Evolutionary conservation across 495 filamentous ascomycete genomes (phyloP).

Genomic region (Daldinia childiae): DNA sequence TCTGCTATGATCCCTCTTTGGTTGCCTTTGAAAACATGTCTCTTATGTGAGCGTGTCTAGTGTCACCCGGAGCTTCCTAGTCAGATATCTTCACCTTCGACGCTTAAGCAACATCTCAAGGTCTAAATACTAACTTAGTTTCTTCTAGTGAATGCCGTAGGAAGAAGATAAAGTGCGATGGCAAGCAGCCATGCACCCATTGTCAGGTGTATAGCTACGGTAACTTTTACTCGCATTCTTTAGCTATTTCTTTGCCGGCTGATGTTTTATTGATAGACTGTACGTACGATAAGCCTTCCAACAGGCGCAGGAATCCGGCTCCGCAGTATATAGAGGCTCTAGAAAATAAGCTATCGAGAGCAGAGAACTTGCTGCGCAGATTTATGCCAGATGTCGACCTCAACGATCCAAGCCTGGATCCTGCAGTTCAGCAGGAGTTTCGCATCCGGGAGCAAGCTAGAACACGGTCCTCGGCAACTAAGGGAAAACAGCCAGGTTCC

Average conservation of each 20-base stretch:
- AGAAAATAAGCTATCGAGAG: slow-evolving; percentile 83
- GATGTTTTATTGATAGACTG: slow-evolving; percentile 71
- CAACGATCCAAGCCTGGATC: slow-evolving; percentile 81
- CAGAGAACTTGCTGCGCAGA: slow-evolving; percentile 79
- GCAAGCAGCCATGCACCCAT: slow-evolving; percentile 96
- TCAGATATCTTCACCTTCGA: background rate
- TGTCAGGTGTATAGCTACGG: slow-evolving; percentile 99
- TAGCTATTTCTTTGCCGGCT: slow-evolving; percentile 41
- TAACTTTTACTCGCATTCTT: slow-evolving; percentile 56
- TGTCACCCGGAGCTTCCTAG: background rate
- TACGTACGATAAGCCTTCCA: slow-evolving; percentile 97
- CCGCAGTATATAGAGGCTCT: slow-evolving; percentile 95
- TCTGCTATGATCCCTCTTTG: slow-evolving; percentile 4
- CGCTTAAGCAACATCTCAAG: background rate
- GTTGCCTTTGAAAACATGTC: background rate
- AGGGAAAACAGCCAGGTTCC: slow-evolving; percentile 53
- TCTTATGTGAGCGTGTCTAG: background rate
- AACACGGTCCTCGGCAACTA: slow-evolving; percentile 46
- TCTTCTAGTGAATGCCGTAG: slow-evolving; percentile 76
- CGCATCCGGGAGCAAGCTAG: slow-evolving; percentile 58
- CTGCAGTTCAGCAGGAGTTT: slow-evolving; percentile 67
- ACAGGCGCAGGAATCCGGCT: slow-evolving; percentile 90
- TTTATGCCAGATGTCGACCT: slow-evolving; percentile 89
- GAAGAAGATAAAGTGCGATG: slow-evolving; percentile 99
- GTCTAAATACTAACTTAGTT: slow-evolving; percentile 19